A percentile compares a stretch with the other conserved stretches of the same genome.
Evolutionary conservation across 1,284 basidiomycete genomes (phyloP).

Genomic region (Peniophora sp.): DNA sequence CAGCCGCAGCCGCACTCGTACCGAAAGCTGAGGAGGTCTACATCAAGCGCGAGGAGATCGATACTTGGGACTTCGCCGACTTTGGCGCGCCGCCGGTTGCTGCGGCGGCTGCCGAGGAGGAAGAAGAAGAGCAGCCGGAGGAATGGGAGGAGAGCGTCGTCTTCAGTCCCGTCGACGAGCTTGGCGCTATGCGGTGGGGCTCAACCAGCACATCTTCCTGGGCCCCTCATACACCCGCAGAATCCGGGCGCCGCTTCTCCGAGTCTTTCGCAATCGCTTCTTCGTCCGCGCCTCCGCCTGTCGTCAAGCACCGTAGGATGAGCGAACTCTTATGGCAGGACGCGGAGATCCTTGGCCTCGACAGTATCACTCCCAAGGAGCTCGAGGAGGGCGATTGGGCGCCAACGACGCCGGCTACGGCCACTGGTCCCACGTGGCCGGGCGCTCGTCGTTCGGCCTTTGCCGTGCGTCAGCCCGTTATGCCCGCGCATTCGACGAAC

Average conservation of each 20-base stretch:
- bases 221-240: conserved; percentile 9
- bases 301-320: conserved; percentile 8
- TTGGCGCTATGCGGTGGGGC: conserved; percentile 5
- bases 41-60: conserved; percentile 37
- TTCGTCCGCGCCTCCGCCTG: background rate
- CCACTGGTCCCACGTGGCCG: background rate
- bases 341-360: conserved; percentile 40
- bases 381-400: conserved; percentile 34
- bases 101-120: conserved; percentile 17
- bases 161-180: conserved; percentile 4
- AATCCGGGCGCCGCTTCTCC: conserved; percentile 11
- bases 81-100: conserved; percentile 4
- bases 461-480: conserved; percentile 2
- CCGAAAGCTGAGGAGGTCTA: conserved; percentile 9
- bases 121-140: conserved; percentile 17
- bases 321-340: conserved; percentile 34
- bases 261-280: conserved; percentile 5
- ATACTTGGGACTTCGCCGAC: conserved; percentile 35
- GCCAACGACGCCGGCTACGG: conserved; percentile 4
- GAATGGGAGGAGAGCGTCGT: conserved; percentile 1
- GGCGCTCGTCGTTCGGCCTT: conserved; percentile 1
- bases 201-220: conserved; percentile 4
- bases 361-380: conserved; percentile 35
- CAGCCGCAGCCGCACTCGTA: conserved; percentile 18
- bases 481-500: background rate